Percentiles rank a stretch among this genome's conserved stretches.
Evolutionary conservation across 352 stramenopile species (phyloP).

Genomic region (Albugo candida): DNA sequence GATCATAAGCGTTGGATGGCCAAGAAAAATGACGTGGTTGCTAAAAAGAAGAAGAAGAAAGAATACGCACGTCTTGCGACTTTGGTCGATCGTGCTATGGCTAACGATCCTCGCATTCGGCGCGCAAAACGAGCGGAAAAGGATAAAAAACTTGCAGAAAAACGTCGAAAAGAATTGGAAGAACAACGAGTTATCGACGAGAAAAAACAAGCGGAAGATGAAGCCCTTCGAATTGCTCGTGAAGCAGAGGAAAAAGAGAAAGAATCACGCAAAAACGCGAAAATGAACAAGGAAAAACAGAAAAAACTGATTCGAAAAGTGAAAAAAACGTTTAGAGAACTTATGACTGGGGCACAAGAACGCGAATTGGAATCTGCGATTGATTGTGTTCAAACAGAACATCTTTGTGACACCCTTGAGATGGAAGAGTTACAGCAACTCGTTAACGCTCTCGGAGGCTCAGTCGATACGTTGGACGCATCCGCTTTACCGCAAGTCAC

Average conservation of each 20-base stretch:
- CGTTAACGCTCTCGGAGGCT: slow-evolving; percentile 32
- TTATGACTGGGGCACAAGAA: slow-evolving; percentile 40
- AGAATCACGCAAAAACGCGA: slow-evolving; percentile 39
- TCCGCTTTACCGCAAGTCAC: slow-evolving; percentile 32
- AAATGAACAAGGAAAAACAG: slow-evolving; percentile 65
- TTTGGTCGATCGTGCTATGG: slow-evolving; percentile 57
- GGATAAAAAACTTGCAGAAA: slow-evolving; percentile 56
- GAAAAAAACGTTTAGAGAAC: slow-evolving; percentile 69
- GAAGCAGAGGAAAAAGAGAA: slow-evolving; percentile 57
- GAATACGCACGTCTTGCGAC: slow-evolving; percentile 65
- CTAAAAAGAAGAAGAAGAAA: slow-evolving; percentile 82
- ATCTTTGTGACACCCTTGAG: slow-evolving; percentile 45
- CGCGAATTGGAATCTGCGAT: slow-evolving; percentile 33
- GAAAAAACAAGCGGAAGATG: slow-evolving; percentile 38
- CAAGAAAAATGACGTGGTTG: slow-evolving; percentile 70
- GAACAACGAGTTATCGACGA: slow-evolving; percentile 46
- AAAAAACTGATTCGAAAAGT: slow-evolving; percentile 71
- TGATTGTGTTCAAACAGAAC: slow-evolving; percentile 54
- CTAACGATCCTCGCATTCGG: slow-evolving; percentile 52
- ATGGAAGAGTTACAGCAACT: slow-evolving; percentile 50
- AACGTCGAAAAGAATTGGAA: slow-evolving; percentile 55
- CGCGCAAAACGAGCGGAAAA: slow-evolving; percentile 71
- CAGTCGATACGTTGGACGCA: slow-evolving; percentile 26
- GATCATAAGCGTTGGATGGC: slow-evolving; percentile 79
- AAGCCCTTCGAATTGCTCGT: slow-evolving; percentile 19